Conservation (phyloP, 2,329 filamentous ascomycete genomes). For the Fonsecaea nubica region DNA sequence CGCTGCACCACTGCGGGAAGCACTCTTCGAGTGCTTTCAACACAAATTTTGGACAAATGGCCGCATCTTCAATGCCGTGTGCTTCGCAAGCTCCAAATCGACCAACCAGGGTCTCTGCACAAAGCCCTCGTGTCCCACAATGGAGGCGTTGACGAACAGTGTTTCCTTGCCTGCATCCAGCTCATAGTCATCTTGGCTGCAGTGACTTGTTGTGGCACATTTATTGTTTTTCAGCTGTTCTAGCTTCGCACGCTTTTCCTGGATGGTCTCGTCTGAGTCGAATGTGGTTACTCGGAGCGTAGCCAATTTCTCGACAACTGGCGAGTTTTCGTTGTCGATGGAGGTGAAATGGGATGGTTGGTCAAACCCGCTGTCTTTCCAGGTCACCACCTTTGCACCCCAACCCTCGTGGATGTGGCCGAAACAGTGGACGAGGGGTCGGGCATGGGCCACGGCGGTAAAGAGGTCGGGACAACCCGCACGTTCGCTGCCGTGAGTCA, state of each 20-base stretch:
- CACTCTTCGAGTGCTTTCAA: too few relatives aligned
- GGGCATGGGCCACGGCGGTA: conserved; percentile 42
- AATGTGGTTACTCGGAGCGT: not conserved
- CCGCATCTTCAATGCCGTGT: too few relatives aligned
- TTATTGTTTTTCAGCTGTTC: conserved; percentile 34
- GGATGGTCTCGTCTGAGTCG: not conserved
- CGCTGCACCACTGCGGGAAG: too few relatives aligned
- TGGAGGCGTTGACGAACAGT: conserved; percentile 66
- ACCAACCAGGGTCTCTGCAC: conserved; percentile 62
- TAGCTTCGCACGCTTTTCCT: not conserved
- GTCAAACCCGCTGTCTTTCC: conserved; percentile 49
- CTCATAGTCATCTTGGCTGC: conserved; percentile 44
- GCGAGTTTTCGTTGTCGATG: conserved; percentile 54
- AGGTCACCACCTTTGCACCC: conserved; percentile 62
- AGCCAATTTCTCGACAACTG: conserved; percentile 44
- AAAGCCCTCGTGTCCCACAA: conserved; percentile 54
- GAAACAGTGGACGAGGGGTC: conserved; percentile 50
- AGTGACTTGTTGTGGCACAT: conserved; percentile 51
- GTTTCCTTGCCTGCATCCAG: conserved; percentile 57
- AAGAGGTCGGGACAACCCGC: conserved; percentile 47
- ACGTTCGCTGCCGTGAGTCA: conserved; percentile 42
- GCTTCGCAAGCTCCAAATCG: conserved; percentile 54
- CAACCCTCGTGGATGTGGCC: conserved; percentile 57
- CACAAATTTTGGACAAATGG: too few relatives aligned
- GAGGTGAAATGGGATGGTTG: conserved; percentile 55